Evolutionary conservation across 768 basidiomycete genomes (phyloP).

Genomic region (Mycena epipterygia): DNA sequence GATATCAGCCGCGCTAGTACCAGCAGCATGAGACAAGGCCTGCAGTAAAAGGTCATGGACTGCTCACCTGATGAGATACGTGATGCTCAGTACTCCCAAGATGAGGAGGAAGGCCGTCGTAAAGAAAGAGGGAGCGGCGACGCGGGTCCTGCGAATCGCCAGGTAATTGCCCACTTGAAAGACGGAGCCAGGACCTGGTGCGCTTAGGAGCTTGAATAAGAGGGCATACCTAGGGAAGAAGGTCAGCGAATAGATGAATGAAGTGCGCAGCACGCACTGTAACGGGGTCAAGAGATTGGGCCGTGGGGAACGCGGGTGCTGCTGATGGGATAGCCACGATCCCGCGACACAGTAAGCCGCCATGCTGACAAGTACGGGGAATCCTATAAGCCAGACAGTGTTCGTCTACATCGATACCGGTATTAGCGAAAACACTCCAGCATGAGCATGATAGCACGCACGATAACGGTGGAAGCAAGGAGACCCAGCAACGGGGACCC

Average conservation of each 20-base stretch:
- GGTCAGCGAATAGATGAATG: neutral
- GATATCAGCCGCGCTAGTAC: conserved; percentile 24
- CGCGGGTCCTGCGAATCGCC: conserved; percentile 5
- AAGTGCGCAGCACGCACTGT: conserved; percentile 22
- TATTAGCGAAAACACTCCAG: neutral
- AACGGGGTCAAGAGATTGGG: conserved; percentile 30
- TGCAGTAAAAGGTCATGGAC: neutral
- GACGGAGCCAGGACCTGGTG: conserved; percentile 15
- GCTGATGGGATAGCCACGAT: conserved; percentile 32
- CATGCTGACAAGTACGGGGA: conserved; percentile 32
- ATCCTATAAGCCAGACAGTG: conserved; percentile 19
- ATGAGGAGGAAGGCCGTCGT: conserved; percentile 22
- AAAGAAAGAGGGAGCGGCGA: conserved; percentile 27
- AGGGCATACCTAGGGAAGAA: conserved; percentile 23
- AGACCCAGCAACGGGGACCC: conserved; percentile 23
- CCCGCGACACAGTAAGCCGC: conserved; percentile 29
- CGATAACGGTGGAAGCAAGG: conserved; percentile 24
- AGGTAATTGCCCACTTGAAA: conserved; percentile 24
- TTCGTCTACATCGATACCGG: conserved; percentile 12
- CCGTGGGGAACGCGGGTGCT: conserved; percentile 19
- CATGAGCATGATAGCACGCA: conserved; percentile 2
- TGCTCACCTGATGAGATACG: conserved; percentile 29
- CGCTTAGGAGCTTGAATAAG: conserved; percentile 31
- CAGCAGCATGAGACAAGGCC: neutral
- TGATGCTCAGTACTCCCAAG: conserved; percentile 1